phyloP scores from a whole-genome alignment of 306 rosid species.

The Cercis canadensis region DNA sequence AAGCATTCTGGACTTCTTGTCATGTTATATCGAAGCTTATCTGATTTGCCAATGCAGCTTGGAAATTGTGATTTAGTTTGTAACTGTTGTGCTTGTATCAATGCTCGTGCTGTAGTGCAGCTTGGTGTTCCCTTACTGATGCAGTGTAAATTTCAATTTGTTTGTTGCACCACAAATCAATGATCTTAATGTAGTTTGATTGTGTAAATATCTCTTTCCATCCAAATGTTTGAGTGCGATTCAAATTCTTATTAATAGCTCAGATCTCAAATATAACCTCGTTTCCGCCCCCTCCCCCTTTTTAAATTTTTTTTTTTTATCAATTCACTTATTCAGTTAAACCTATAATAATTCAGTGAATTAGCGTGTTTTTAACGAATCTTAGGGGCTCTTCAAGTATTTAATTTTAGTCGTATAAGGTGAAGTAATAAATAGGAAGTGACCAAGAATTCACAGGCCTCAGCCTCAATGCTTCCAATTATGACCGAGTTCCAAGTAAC shows the following conservation, averaged over 20 bases:
- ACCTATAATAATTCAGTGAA: no score
- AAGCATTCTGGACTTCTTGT: slow-evolving; percentile 91
- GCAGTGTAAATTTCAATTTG: slow-evolving; percentile 19
- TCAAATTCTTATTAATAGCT: slow-evolving; percentile 33
- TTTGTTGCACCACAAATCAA: slow-evolving; percentile 33
- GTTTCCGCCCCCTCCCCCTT: no score
- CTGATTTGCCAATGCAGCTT: slow-evolving; percentile 48
- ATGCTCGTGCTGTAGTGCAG: slow-evolving; percentile 34
- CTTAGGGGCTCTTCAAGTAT: no score
- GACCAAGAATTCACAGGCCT: no score
- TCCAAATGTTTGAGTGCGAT: slow-evolving; percentile 37
- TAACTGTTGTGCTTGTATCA: slow-evolving; percentile 10
- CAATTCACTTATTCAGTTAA: no score
- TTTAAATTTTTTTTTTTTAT: no score
- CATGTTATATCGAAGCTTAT: slow-evolving; percentile 93
- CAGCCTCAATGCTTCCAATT: no score
- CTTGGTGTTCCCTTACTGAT: slow-evolving; percentile 18
- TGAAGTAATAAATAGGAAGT: no score
- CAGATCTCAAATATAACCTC: slow-evolving; percentile 11
- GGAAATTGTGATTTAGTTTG: slow-evolving; percentile 36
- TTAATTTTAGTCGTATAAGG: no score
- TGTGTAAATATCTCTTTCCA: slow-evolving; percentile 46
- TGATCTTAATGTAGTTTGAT: slow-evolving; percentile 43
- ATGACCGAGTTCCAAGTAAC: no score
- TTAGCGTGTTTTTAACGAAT: no score